Evolutionary conservation across 164 flowering plant genomes (phyloP), one percentile per base, ranked within the genome.

Genomic region (Annona cherimola): DNA sequence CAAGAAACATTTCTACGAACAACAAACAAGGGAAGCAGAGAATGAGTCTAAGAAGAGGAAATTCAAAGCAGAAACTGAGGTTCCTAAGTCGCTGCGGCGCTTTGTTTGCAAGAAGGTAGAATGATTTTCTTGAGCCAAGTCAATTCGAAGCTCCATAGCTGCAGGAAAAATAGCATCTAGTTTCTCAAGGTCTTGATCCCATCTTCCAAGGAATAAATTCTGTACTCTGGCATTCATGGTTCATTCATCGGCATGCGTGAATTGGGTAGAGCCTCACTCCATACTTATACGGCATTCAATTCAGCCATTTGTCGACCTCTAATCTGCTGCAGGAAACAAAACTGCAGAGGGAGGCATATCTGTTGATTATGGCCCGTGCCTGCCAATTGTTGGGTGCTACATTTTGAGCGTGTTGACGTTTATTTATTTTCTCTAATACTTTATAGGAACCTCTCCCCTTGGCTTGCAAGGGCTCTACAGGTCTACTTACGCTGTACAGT

Each of bases 1-100:
- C 5, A 95, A 92, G 80, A 84, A 88, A 74, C 89, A 92, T 46
- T 91, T 86, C 84, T 45, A 87, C 73, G 96, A 90, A 61, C 81
- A 89, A 69, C 69, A 84, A 26, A 76, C 64, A 68, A 70, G 80
- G 70, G 89, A 83, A 62, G 84, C 77, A 67, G 74, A 81, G 61
- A 61, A 79, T 39, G 83, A 83, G 77, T 90, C 86, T 79, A 83
- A 71, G 79, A 86, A 82, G 77, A 84, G 80, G 78, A 70, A 71
- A 2, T 76, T 68, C 16, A 85, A 83, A 45, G 86, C 62, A 42
- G 66, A 70, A 41, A 20, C 35, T 63, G 61, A 63, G 45, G 65
- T 75, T 20, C 77, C 77, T n/a, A 65, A 68, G 43, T 50, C 73
- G 14, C 69, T 75, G 18, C 77, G 65, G 54, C 68, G 77, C n/a